phyloP scores from a whole-genome alignment of 495 filamentous ascomycete genomes.

The Chaetomidium leptoderma region DNA sequence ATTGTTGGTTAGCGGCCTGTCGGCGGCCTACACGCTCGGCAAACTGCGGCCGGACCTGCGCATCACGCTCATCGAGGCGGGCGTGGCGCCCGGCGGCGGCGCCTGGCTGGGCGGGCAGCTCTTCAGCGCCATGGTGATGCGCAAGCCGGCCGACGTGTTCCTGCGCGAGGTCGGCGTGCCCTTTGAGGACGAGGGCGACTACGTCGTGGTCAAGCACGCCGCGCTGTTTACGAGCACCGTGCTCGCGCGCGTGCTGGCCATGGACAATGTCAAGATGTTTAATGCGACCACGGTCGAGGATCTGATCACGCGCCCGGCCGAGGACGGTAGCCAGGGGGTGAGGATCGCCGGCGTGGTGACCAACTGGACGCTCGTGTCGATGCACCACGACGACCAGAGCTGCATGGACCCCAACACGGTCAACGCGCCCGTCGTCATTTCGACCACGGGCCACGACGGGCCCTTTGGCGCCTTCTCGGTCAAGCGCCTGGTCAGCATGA shows the following conservation, averaged over 20 bases:
- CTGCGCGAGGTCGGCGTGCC: slow-evolving; percentile 72
- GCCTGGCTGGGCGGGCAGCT: slow-evolving; percentile 92
- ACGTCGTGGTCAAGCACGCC: slow-evolving; percentile 89
- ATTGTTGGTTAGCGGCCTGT: too few species aligned
- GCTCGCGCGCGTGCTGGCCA: slow-evolving; percentile 69
- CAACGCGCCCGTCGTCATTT: slow-evolving; percentile 80
- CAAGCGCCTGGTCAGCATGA: slow-evolving; percentile 81
- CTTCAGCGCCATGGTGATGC: slow-evolving; percentile 90
- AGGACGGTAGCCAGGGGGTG: slow-evolving; percentile 42
- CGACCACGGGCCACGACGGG: slow-evolving; percentile 85
- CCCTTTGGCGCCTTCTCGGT: slow-evolving; percentile 86
- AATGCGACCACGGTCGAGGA: slow-evolving; percentile 90
- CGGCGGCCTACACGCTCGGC: slow-evolving; percentile 76
- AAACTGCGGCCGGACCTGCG: slow-evolving; percentile 83
- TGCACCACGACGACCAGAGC: slow-evolving; percentile 80
- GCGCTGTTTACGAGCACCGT: slow-evolving; percentile 86
- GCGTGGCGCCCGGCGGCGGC: slow-evolving; percentile 80
- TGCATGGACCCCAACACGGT: slow-evolving; percentile 98
- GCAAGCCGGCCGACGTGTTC: slow-evolving; percentile 83
- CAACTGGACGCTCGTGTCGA: slow-evolving; percentile 87
- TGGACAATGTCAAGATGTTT: slow-evolving; percentile 93
- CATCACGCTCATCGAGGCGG: slow-evolving; percentile 86
- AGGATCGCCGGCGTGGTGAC: slow-evolving; percentile 84
- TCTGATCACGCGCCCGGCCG: slow-evolving; percentile 66
- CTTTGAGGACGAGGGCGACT: slow-evolving; percentile 82